Evolutionary conservation across 2,329 filamentous ascomycete genomes (phyloP), one percentile per base, ranked within the genome.

Genomic region (Apiospora marii): DNA sequence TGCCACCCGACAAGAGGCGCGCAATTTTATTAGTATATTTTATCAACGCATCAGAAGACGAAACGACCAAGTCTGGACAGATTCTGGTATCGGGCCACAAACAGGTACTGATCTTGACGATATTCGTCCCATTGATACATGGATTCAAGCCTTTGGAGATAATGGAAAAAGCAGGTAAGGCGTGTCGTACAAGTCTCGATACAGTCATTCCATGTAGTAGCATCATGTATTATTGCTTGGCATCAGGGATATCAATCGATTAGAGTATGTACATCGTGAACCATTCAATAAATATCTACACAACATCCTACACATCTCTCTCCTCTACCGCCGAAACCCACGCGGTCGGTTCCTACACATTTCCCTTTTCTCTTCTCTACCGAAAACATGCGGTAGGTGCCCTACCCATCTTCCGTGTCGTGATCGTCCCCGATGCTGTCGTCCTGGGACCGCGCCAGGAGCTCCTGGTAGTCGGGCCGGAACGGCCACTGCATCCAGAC

Each of bases 401-500:
- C 19, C 22, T 41, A 64, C 10, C 1, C 0, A 22, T 46, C 67
- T 1, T 68, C 67, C n/a, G 16, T 4, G 2, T 68, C 44, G n/a
- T 48, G 67, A 12, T 68, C 41, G 3, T 70, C 68, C 48, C 4
- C 34, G 2, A 27, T 24, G 48, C 46, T 70, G 37, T 78, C 78
- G 0, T 77, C 73, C 0, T 80, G 75, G 1, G 71, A 73, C 4
- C 86, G 82, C 6, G 82, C 81, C n/a, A 90, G 80, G 70, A 90
- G 80, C 73, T 88, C 83, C 7, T 80, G 64, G 74, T 87, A 88
- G 2, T 78, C 75, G 1, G 90, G 90, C 3, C 82, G 81, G 75
- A 93, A 93, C 0, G 91, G 91, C 92, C 92, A 94, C 69, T 87
- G 82, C 80, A 89, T 85, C 86, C 90, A 94, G 0, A 87, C 86